These are phyloP conservation scores for Globisporangium solare DNA, from an alignment of 352 stramenopile genomes.

Conservation along the genomic window DNA sequence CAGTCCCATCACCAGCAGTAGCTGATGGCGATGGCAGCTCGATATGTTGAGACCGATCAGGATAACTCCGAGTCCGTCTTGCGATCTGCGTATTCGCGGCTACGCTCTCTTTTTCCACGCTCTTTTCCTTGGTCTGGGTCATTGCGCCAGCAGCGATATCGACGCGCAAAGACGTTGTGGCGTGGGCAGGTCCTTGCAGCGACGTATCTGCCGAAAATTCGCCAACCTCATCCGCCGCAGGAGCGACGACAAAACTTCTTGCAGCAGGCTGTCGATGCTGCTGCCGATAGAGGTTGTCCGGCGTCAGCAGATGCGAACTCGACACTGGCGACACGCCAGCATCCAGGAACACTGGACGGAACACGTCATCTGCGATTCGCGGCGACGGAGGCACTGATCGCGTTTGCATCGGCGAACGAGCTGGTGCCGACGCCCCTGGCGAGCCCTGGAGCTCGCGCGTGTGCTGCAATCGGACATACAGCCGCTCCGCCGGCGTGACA, in stretches of 20 bases:
- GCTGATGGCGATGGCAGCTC: too few relatives aligned
- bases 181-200: background rate
- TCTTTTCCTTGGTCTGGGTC: constrained; percentile 1
- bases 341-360: background rate
- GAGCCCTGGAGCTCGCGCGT: constrained; percentile 23
- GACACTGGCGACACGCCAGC: constrained; percentile 9
- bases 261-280: background rate
- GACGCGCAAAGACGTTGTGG: background rate
- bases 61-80: background rate
- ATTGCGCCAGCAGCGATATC: constrained; percentile 6
- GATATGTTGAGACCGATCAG: background rate
- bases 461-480: constrained; percentile 46
- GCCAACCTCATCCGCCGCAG: background rate
- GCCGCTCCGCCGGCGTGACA: constrained; percentile 41
- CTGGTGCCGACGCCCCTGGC: background rate
- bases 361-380: background rate
- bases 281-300: constrained; percentile 4
- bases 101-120: background rate
- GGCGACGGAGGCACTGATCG: constrained; percentile 1
- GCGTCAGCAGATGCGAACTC: constrained; percentile 11
- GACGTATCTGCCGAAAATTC: background rate
- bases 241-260: background rate
- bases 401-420: background rate
- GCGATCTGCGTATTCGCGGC: background rate
- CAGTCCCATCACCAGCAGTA: background rate